A percentile compares a stretch with the other conserved stretches of the same genome.
Conservation (phyloP, 148 eudicot genomes). For the Diospyros lotus region DNA sequence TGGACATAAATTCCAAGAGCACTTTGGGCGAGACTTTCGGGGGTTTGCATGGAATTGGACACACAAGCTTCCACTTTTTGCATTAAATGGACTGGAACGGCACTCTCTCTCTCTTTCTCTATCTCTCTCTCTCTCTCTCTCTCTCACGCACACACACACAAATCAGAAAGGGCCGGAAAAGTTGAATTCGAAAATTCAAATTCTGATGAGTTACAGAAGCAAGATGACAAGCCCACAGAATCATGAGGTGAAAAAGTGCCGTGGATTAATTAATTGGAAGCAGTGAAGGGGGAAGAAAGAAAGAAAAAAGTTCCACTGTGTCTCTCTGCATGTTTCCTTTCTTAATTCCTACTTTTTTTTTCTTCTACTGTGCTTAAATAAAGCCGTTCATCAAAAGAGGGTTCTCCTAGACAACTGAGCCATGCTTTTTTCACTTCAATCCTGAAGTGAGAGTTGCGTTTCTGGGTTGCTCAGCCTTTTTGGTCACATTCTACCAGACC, state of each 20-base stretch:
- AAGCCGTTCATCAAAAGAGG: neutral
- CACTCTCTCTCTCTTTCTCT: too few species aligned
- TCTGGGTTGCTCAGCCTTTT: neutral
- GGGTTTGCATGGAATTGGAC: too few species aligned
- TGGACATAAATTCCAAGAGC: too few species aligned
- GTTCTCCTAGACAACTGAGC: neutral
- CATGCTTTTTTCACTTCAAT: neutral
- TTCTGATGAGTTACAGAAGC: neutral
- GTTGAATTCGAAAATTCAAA: neutral
- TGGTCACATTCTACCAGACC: neutral
- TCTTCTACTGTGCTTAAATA: neutral
- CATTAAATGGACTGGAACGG: neutral
- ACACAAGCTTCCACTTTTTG: neutral
- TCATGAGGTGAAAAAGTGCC: too few species aligned
- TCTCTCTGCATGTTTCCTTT: neutral
- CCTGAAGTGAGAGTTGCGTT: neutral
- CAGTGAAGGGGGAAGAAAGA: neutral
- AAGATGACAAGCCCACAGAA: neutral
- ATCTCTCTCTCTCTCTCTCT: too few species aligned
- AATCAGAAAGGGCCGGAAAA: neutral
- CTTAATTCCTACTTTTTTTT: neutral
- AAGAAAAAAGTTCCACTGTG: neutral
- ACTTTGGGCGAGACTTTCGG: neutral
- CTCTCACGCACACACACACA: too few species aligned
- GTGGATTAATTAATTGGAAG: neutral